Evolutionary conservation across 73 alveolate genomes (phyloP).

Genomic region (Urostyla sp.): DNA sequence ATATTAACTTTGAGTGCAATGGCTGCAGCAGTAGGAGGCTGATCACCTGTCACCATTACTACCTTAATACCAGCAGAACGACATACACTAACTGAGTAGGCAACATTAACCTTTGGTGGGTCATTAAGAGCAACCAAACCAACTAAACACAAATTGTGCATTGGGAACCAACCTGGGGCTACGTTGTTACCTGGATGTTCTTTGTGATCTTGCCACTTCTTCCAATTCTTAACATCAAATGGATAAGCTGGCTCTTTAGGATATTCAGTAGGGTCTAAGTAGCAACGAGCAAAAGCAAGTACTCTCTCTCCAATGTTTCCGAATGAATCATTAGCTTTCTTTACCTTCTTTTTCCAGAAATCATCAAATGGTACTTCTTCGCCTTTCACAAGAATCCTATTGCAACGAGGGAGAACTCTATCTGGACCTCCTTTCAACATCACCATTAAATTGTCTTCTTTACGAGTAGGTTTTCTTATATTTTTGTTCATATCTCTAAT

Average conservation of each 20-base stretch:
- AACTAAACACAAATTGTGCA: constrained; percentile 79
- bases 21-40: constrained; percentile 98
- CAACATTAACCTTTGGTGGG: constrained; percentile 94
- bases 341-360: constrained; percentile 61
- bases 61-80: constrained; percentile 95
- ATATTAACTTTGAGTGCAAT: constrained; percentile 84
- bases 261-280: constrained; percentile 62
- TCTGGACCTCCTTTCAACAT: constrained; percentile 98
- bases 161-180: constrained; percentile 73
- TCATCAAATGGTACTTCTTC: constrained; percentile 53
- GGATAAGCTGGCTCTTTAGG: constrained; percentile 50
- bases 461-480: not conserved
- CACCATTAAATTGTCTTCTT: constrained; percentile 40
- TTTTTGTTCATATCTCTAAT: constrained; percentile 52
- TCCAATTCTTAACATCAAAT: constrained; percentile 44
- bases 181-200: constrained; percentile 61
- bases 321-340: constrained; percentile 65
- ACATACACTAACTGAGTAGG: constrained; percentile 78
- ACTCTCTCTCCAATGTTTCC: constrained; percentile 91
- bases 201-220: constrained; percentile 41
- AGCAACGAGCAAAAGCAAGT: constrained; percentile 78
- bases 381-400: constrained; percentile 41
- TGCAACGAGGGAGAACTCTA: constrained; percentile 88
- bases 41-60: constrained; percentile 97
- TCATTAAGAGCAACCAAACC: constrained; percentile 94